A percentile compares a stretch with the other conserved stretches of the same genome.
phyloP scores from a whole-genome alignment of 2,329 filamentous ascomycete species.

The Aspergillus brasiliensis region DNA sequence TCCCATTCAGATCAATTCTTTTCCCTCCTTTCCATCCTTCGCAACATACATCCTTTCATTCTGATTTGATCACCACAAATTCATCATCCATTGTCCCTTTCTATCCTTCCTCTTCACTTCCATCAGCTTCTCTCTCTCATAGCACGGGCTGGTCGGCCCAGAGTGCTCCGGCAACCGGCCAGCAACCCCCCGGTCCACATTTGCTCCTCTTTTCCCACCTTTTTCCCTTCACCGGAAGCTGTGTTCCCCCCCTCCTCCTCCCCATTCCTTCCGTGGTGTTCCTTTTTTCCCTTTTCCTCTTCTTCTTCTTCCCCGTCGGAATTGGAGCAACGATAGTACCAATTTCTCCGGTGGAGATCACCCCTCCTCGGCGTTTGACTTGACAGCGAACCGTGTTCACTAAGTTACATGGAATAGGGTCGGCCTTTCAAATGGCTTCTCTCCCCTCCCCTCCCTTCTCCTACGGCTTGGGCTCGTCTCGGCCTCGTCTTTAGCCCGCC shows the following conservation, averaged over 20 bases:
- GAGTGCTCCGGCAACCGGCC: slow-evolving; percentile 4
- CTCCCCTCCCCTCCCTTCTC: too few species aligned
- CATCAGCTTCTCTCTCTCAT: background rate
- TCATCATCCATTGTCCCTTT: background rate
- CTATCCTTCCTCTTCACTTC: background rate
- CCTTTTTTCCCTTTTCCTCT: background rate
- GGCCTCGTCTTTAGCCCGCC: too few species aligned
- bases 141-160: background rate
- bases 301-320: too few species aligned
- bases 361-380: background rate
- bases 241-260: background rate
- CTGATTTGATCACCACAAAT: background rate
- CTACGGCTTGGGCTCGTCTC: too few species aligned
- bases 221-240: slow-evolving; percentile 5
- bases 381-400: background rate
- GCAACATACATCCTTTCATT: background rate
- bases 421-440: too few species aligned
- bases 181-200: slow-evolving; percentile 10
- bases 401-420: background rate
- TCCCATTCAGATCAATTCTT: background rate
- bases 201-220: background rate
- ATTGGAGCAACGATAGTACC: background rate
- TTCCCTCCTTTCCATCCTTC: background rate
- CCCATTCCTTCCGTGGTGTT: background rate
- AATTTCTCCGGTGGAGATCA: background rate